Base-by-base conservation (phyloP, 305 asterid species). In the Fraxinus floribunda region DNA sequence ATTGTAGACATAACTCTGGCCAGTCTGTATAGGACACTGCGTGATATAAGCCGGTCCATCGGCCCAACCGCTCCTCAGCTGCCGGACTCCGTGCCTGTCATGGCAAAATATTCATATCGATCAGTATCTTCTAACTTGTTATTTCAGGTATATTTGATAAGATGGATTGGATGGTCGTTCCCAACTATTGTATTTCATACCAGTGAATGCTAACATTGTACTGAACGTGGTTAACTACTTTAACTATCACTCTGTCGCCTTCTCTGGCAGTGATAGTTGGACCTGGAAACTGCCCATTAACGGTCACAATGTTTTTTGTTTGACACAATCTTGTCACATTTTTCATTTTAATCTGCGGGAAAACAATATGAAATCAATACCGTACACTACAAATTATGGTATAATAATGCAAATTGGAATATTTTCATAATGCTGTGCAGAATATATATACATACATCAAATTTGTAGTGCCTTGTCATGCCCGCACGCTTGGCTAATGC, bases 381-480 rank as follows among this genome's bases (percentile, higher is more conserved):
- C 24, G 24, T 16, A 16, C 64, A 16, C 64, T 52, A 1, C 64
- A 16, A 52, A 16, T 52, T 52, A 52, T 16, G 3, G 8, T 16
- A n/a, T 52, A 52, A 52, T 52, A n/a, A 52, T 1, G 64, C 64
- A 52, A 5, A 52, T 16, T 52, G 22, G 7, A 52, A 16, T 52
- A 52, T 16, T 52, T 49, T 52, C 22, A 52, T 15, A 49, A 49
- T 15, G 22, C 20, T 13, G 55, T 13, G 57, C 57, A 46, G 57
- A 2, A 13, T 46, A 13, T 34, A 30, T 13, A 46, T 46, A 46
- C 87, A 20, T 85, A 90, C 95, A 16, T 92, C 86, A 75, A 92
- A 92, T 66, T 85, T 89, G 85, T 89, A 92, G 84, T 88, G 92
- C 76, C 92, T 89, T 7, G 93, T 91, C 55, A 72, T 76, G 44